Percentiles rank a stretch among this genome's conserved stretches.
These are phyloP conservation scores for Taphrina deformans DNA, from an alignment of 1,139 yeast species.

Conservation along the genomic window DNA sequence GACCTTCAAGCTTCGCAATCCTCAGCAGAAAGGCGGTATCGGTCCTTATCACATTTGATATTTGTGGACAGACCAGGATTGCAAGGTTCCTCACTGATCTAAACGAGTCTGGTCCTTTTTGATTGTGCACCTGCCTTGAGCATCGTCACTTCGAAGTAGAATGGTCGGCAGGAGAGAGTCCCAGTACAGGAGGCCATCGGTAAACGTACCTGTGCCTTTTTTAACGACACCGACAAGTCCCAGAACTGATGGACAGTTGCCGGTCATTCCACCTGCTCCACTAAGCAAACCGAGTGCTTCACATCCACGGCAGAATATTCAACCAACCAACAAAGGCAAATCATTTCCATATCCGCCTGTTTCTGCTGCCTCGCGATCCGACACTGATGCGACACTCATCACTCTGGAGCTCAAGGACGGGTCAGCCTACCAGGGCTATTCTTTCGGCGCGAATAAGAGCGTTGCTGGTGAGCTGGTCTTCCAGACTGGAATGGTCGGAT, in stretches of 20 bases:
- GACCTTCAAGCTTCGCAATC: no score
- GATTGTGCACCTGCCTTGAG: not conserved
- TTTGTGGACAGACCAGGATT: not conserved
- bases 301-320: slow-evolving; percentile 18
- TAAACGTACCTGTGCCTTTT: slow-evolving; percentile 5
- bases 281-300: not conserved
- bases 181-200: slow-evolving; percentile 13
- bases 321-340: not conserved
- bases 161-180: slow-evolving; percentile 20
- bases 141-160: not conserved
- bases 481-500: slow-evolving; percentile 99
- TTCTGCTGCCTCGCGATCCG: slow-evolving; percentile 23
- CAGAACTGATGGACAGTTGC: slow-evolving; percentile 1
- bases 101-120: not conserved
- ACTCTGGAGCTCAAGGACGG: slow-evolving; percentile 86
- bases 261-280: slow-evolving; percentile 1
- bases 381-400: slow-evolving; percentile 5
- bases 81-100: not conserved
- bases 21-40: not conserved
- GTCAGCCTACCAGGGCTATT: slow-evolving; percentile 85
- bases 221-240: slow-evolving; percentile 28
- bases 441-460: slow-evolving; percentile 89
- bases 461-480: slow-evolving; percentile 98
- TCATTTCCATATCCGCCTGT: slow-evolving; percentile 21
- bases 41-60: not conserved